Evolutionary conservation across 352 stramenopile genomes (phyloP), one percentile per base, ranked within the genome.

Genomic region (Lagenidium giganteum): DNA sequence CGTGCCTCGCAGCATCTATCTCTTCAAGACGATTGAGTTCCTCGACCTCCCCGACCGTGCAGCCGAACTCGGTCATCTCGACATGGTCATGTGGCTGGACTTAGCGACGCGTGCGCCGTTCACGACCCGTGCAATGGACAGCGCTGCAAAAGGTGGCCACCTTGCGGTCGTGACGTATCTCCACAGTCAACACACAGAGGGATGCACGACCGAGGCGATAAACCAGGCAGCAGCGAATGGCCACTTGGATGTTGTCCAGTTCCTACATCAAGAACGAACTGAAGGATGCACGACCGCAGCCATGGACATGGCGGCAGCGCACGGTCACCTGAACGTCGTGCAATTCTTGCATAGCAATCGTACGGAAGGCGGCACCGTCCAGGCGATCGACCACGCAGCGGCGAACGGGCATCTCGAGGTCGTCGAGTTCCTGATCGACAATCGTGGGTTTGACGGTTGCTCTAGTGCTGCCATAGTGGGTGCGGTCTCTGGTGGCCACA

Each of bases 21-120:
- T n/a, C n/a, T n/a, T n/a, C n/a, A n/a, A n/a, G n/a, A n/a, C n/a
- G n/a, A n/a, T n/a, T n/a, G n/a, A n/a, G n/a, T n/a, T n/a, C n/a
- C n/a, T n/a, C n/a, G n/a, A n/a, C n/a, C n/a, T n/a, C n/a, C n/a
- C n/a, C n/a, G 81, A 93, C 53, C 80, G 74, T 28, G 78, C 81
- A 3, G 77, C 81, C 2, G 71, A 72, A 14, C 84, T 81, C 28
- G 81, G 78, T 0, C 74, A 78, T 21, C 47, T 88, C 16, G 55
- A 72, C 20, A 63, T 88, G 8, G 70, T 93, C 17, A 36, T 73
- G 34, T 93, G 78, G 78, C 61, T 93, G 22, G 71, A 91, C 17
- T 46, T 50, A 28, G 63, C 88, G 32, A 68, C 76, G 6, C 29
- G 22, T 0, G 81, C 88, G 57, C 76, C 76, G 18, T 90, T 70